Base-by-base conservation (phyloP, 495 filamentous ascomycete genomes). In the Penicillium paxilli region DNA sequence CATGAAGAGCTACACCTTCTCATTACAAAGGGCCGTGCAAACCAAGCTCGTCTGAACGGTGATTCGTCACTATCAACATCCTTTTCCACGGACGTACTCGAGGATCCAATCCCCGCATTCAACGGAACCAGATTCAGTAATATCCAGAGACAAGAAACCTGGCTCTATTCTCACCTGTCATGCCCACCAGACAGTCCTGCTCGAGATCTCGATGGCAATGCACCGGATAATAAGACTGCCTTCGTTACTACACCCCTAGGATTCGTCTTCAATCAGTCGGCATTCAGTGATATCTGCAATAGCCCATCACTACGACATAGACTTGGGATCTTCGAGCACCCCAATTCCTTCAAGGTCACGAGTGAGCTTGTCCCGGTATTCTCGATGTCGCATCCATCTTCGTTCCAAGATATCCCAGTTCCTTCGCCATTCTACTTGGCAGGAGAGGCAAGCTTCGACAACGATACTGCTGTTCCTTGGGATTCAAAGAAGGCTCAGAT, bases 1-100 rank as follows among this genome's bases (percentile, higher is more conserved):
- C 77, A 83, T 51, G 81, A 85, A n/a, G 33, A 54, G 20, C 21
- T 62, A 20, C 38, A 62, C n/a, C 28, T 26, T 21, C 16, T 59
- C 12, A 38, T 59, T 10, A n/a, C 20, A 10, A 19, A 47, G 11
- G 53, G 45, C 14, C 19, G 28, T 2, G 30, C 37, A 17, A 40
- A 52, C 0, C 52, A 59, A 14, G 21, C 49, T 23, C 45, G 57
- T 1, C 10, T 54, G 12, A 45, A 47, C 12, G 10, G n/a, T n/a
- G 33, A 54, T 1, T 44, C 28, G 8, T 2, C 10, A 1, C 5
- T 52, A 14, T 25, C n/a, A 26, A 45, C 45, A 4, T 1, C 2
- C 3, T 56, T 56, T 24, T 57, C 56, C 22, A n/a, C 32, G 9
- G 38, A 14, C 0, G 25, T 53, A 20, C 2, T 19, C 1, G 23